Evolutionary conservation across 441 rosid genomes (phyloP), one percentile per base, ranked within the genome.

Genomic region (Bocquillonia castaneifolia): DNA sequence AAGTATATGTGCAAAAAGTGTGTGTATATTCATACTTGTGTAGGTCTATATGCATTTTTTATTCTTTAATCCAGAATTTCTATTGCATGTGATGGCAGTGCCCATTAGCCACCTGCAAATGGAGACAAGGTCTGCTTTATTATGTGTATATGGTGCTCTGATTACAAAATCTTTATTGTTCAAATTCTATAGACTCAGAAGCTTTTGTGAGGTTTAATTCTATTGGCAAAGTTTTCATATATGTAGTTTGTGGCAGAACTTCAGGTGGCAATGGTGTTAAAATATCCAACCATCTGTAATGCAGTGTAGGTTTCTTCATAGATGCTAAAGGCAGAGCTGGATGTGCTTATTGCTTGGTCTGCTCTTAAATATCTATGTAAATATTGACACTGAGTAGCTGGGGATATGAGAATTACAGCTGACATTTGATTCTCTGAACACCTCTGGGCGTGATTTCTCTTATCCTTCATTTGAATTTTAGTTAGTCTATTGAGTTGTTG

Each of bases 361-460:
- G 10, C 26, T 48, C n/a, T 50, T 39, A 36, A 59, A 59, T 5
- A 25, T 45, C 59, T 1, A 28, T 69, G 6, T 26, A 56, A 50
- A 59, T 25, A 53, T 22, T 36, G 22, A 20, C 48, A 22, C 18
- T 57, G 44, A 66, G 10, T 44, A 67, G 22, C 23, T 18, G 47
- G 56, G 25, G 20, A 28, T 60, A 42, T 50, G 29, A 20, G 40
- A 60, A 60, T 22, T 69, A 45, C 39, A 52, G 20, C 39, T 51
- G 28, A 51, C 7, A 20, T 34, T 59, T 59, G 59, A 59, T 59
- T 23, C 10, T 29, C 42, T 14, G n/a, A 48, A 18, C 26, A 22
- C 25, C 10, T 18, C 13, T 60, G 60, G 54, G 36, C 31, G 9
- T 42, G 37, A 32, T 29, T 22, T 22, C 39, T 59, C 6, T 10